Conservation (phyloP, 768 basidiomycete genomes). For the Russula brevipes region DNA sequence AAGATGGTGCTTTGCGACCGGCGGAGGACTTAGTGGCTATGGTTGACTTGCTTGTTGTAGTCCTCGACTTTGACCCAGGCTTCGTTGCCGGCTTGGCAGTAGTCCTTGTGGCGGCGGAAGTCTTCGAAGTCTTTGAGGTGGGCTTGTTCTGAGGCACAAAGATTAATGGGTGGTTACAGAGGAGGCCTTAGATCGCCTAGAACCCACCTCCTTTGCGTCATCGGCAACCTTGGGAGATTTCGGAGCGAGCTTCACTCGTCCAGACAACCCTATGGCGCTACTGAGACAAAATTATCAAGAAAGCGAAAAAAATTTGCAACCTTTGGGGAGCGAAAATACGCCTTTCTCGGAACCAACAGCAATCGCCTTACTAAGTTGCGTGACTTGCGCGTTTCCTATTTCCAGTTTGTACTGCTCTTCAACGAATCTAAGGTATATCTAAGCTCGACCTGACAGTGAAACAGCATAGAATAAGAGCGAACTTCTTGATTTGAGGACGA, state of each 20-base stretch:
- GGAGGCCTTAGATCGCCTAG: conserved; percentile 23
- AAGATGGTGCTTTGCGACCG: conserved; percentile 27
- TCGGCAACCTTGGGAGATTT: conserved; percentile 49
- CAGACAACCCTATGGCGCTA: conserved; percentile 37
- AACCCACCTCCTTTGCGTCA: conserved; percentile 52
- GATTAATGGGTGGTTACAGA: conserved; percentile 6
- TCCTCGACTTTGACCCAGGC: conserved; percentile 32
- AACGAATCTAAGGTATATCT: conserved; percentile 54
- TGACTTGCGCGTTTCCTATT: conserved; percentile 71
- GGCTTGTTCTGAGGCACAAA: conserved; percentile 35
- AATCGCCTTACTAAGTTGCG: conserved; percentile 78
- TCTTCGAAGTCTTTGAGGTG: conserved; percentile 34
- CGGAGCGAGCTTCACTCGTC: conserved; percentile 64
- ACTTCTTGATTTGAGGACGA: conserved; percentile 93
- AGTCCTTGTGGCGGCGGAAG: conserved; percentile 30
- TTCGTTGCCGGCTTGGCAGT: conserved; percentile 29
- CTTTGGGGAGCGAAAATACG: conserved; percentile 84
- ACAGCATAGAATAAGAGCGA: conserved; percentile 30
- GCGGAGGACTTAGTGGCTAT: conserved; percentile 32
- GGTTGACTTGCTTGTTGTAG: conserved; percentile 28
- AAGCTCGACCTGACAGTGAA: not conserved
- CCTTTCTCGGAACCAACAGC: conserved; percentile 76
- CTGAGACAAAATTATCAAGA: conserved; percentile 1
- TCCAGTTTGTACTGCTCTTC: conserved; percentile 78
- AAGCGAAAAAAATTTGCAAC: conserved; percentile 35